Evolutionary conservation across 352 stramenopile species (phyloP).

Genomic region (Pythium phragmitis): DNA sequence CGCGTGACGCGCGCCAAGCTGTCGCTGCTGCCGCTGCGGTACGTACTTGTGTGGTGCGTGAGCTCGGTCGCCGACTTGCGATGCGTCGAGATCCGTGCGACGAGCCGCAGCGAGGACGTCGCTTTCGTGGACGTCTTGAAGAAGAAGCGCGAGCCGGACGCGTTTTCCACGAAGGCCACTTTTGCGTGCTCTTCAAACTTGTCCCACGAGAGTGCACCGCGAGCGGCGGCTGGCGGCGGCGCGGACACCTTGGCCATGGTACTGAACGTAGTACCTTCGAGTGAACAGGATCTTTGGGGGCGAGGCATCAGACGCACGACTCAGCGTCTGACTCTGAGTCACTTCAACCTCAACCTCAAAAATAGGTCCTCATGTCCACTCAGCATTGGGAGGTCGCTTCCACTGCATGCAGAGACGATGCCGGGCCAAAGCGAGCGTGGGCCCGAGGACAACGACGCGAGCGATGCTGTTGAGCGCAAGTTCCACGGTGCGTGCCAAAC

Average conservation of each 20-base stretch:
- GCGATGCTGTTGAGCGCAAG: slow-evolving; percentile 38
- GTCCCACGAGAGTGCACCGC: slow-evolving; percentile 40
- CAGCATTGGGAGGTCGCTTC: no score
- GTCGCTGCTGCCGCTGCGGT: slow-evolving; percentile 26
- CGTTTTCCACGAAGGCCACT: slow-evolving; percentile 52
- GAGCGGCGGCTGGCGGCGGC: neutral
- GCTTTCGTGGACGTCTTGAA: slow-evolving; percentile 42
- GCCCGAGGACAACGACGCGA: neutral
- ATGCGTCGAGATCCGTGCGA: slow-evolving; percentile 40
- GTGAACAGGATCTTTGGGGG: slow-evolving; percentile 1
- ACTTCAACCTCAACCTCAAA: slow-evolving; percentile 5
- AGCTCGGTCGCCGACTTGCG: slow-evolving; percentile 13
- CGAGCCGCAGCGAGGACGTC: slow-evolving; percentile 25
- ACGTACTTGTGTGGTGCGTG: slow-evolving; percentile 27
- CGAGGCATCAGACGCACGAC: neutral
- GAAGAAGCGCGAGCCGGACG: slow-evolving; percentile 56
- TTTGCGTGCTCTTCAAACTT: slow-evolving; percentile 72
- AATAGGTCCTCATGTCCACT: no score
- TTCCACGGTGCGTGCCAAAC: slow-evolving; percentile 33
- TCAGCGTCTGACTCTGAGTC: slow-evolving; percentile 12
- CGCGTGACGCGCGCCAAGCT: slow-evolving; percentile 43
- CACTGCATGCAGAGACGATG: neutral
- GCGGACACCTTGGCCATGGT: slow-evolving; percentile 9
- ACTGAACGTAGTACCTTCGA: no score
- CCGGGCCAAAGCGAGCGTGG: neutral